Evolutionary conservation across 139 green algal genomes (phyloP).

Genomic region (Ettlia oleoabundans): DNA sequence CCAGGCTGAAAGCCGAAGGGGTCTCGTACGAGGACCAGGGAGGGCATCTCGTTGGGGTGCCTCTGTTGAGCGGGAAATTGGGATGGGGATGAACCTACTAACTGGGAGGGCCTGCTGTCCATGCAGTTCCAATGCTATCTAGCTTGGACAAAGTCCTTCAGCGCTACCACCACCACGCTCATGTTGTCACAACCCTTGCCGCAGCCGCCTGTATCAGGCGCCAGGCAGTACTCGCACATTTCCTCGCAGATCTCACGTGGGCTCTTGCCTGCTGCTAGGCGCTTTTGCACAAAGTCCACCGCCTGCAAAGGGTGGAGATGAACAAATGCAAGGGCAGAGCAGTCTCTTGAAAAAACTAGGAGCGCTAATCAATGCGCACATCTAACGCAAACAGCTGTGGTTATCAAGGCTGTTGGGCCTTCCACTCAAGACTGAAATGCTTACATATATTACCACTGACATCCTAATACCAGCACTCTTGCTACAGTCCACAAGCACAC

Average conservation of each 20-base stretch:
- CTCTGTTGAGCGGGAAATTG: too few relatives aligned
- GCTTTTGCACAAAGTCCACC: conserved; percentile 73
- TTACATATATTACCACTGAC: not conserved
- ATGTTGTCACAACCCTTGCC: conserved; percentile 51
- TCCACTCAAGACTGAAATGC: not conserved
- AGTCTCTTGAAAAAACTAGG: too few relatives aligned
- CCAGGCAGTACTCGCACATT: conserved; percentile 80
- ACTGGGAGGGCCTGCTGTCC: too few relatives aligned
- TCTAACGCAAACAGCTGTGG: not conserved
- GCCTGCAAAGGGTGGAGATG: conserved; percentile 53
- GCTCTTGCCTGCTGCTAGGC: conserved; percentile 49
- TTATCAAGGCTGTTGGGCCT: not conserved
- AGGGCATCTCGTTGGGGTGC: too few relatives aligned
- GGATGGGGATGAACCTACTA: too few relatives aligned
- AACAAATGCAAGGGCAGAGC: not conserved
- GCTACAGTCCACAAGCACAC: not conserved
- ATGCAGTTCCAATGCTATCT: too few relatives aligned
- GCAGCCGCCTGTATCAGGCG: conserved; percentile 61
- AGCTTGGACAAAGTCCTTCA: not conserved
- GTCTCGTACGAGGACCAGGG: too few relatives aligned
- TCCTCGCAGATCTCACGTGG: conserved; percentile 64
- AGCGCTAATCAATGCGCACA: not conserved
- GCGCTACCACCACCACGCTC: not conserved
- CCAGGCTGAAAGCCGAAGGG: too few relatives aligned
- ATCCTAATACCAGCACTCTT: not conserved